phyloP scores from a whole-genome alignment of 2,329 filamentous ascomycete species.

The Aspergillus candidus region DNA sequence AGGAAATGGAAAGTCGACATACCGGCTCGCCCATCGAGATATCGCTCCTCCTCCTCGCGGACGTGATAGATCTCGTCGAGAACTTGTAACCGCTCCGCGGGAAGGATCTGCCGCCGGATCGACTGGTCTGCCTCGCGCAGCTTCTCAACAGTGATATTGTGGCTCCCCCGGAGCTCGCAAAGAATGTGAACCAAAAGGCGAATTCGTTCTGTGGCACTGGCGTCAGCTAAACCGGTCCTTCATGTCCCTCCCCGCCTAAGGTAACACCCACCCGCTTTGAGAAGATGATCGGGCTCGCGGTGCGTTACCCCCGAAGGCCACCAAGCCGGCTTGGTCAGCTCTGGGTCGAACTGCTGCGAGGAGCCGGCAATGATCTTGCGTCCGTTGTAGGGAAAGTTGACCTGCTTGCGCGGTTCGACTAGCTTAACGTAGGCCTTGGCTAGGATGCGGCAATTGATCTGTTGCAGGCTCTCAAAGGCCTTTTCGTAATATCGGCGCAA shows the following conservation, averaged over 20 bases:
- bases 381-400: constrained; percentile 33
- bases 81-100: constrained; percentile 23
- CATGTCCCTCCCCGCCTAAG: background rate
- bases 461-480: constrained; percentile 28
- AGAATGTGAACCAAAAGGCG: constrained; percentile 30
- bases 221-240: constrained; percentile 2
- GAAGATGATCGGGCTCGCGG: constrained; percentile 29
- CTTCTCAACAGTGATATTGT: constrained; percentile 28
- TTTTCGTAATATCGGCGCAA: constrained; percentile 29
- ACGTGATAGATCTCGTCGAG: constrained; percentile 33
- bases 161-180: constrained; percentile 29
- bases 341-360: constrained; percentile 27
- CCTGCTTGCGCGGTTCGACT: constrained; percentile 33
- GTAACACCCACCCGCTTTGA: constrained; percentile 22
- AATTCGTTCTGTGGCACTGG: constrained; percentile 19
- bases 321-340: constrained; percentile 30
- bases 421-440: constrained; percentile 33
- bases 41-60: constrained; percentile 28
- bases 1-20: background rate
- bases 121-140: constrained; percentile 30
- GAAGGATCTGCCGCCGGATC: constrained; percentile 28
- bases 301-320: constrained; percentile 30
- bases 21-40: constrained; percentile 26
- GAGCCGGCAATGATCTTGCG: constrained; percentile 25
- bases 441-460: constrained; percentile 31